Evolutionary conservation across 768 basidiomycete genomes (phyloP), one percentile per base, ranked within the genome.

Genomic region (Inosperma sp.): DNA sequence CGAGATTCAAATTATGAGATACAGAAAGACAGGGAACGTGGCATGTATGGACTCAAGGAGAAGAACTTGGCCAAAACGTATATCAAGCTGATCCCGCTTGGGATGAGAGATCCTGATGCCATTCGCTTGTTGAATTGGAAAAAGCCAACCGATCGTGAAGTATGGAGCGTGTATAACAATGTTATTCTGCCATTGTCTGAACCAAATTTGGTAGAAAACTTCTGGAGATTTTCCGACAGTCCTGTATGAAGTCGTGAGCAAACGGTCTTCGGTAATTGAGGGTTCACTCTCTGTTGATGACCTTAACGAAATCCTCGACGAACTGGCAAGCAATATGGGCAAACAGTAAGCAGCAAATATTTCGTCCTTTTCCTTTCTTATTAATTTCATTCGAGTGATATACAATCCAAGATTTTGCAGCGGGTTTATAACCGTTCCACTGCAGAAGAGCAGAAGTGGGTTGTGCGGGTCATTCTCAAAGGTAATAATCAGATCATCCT

Each of bases 41-140:
- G 90, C 0, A 84, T 93, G 0, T 99, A 98, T 66, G 90, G 93
- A 12, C 68, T 96, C 57, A 99, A 99, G 65, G 96, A 99, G 72
- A 88, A 88, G 70, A 89, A 88, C 62, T 72, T 99, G 3, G 94
- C 93, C 4, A 97, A 93, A 67, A 83, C 82, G 8, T 96, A 94
- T 64, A 91, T 95, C 71, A 84, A 87, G 54, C 77, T 94, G 2
- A 87, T 98, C 29, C 90, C 89, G 1, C 74, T 99, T 3, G 86
- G 86, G 31, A 79, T 70, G 63, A 81, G 82, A 62, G 87, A 91
- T 49, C 83, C 82, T 6, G 91, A 94, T 61, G 86, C 91, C 0
- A 77, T 87, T 41, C 79, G 88, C 33, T 69, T 99, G 36, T 68
- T 87, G 39, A 87, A 95, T 57, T 98, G 96, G 96, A 98, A 88